Conservation (phyloP, 345 rosid genomes). For the Ceriops tagal region DNA sequence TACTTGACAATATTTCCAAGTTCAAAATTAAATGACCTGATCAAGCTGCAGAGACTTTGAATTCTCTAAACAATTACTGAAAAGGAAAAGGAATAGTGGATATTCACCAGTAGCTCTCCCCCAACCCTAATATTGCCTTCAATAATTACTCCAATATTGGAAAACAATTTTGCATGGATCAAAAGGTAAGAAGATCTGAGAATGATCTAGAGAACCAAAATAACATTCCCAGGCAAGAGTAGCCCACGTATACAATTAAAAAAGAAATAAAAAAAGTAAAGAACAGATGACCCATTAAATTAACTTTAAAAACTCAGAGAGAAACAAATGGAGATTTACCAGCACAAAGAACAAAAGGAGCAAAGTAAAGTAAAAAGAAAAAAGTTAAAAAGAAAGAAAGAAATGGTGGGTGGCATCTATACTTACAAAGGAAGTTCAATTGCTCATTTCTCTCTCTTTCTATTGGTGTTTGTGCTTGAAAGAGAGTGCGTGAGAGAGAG, state of each 20-base stretch:
- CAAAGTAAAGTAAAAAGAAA: not conserved
- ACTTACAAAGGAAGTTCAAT: constrained; percentile 28
- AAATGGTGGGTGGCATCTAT: constrained; percentile 1
- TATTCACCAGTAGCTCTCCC: constrained; percentile 14
- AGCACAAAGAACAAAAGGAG: not conserved
- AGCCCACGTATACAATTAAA: constrained; percentile 8
- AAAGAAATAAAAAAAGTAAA: constrained; percentile 13
- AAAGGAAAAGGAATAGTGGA: constrained; percentile 11
- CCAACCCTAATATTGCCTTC: constrained; percentile 4
- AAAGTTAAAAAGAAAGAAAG: not conserved
- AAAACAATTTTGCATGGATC: constrained; percentile 24
- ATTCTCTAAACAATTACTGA: constrained; percentile 7
- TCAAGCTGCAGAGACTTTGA: constrained; percentile 16
- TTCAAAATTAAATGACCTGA: constrained; percentile 2
- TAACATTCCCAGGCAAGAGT: constrained; percentile 14
- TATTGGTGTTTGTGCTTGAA: not conserved
- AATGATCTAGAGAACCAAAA: constrained; percentile 23
- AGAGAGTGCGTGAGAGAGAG: not conserved
- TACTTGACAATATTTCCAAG: constrained; percentile 8
- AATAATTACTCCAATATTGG: constrained; percentile 21
- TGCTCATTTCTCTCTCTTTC: constrained; percentile 12
- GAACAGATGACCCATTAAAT: not conserved
- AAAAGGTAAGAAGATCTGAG: constrained; percentile 36
- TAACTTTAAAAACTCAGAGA: not conserved
- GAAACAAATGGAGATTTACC: not conserved